Conservation (phyloP, 169 alveolate genomes). For the Cryptosporidium viatorum region DNA sequence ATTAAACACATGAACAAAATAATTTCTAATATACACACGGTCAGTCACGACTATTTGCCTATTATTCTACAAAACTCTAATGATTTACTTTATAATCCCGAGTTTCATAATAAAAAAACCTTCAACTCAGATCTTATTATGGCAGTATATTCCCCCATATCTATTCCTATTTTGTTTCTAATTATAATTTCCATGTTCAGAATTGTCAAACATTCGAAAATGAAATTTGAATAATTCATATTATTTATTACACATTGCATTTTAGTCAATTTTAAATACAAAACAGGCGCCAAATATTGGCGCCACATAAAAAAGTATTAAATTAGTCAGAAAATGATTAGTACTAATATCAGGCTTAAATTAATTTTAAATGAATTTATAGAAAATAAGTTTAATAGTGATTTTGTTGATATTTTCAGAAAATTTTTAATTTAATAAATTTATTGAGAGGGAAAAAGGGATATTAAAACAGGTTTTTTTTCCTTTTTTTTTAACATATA, state of each 20-base stretch:
- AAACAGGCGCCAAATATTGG: not conserved
- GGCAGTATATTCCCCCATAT: slow-evolving; percentile 22
- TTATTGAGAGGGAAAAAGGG: not conserved
- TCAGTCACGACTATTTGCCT: not conserved
- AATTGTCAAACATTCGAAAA: slow-evolving; percentile 1
- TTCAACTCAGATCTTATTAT: slow-evolving; percentile 9
- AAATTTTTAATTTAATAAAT: not conserved
- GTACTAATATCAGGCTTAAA: not conserved
- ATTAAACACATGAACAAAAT: not conserved
- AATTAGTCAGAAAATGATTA: slow-evolving; percentile 1
- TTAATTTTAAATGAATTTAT: not conserved
- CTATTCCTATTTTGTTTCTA: slow-evolving; percentile 1
- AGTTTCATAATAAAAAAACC: slow-evolving; percentile 20
- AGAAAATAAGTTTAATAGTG: not conserved
- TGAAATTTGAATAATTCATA: slow-evolving; percentile 3
- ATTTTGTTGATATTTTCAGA: not conserved
- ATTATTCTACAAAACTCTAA: slow-evolving; percentile 3
- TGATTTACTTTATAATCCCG: slow-evolving; percentile 36
- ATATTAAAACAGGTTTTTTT: not conserved
- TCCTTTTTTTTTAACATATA: not conserved
- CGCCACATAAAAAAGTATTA: not conserved
- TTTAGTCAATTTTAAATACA: not conserved
- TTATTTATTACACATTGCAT: not conserved
- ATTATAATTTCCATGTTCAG: slow-evolving; percentile 31
- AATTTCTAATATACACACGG: not conserved